A percentile compares a stretch with the other conserved stretches of the same genome.
phyloP scores from a whole-genome alignment of 148 eudicot genomes.

The Vaccinium corymbosum region DNA sequence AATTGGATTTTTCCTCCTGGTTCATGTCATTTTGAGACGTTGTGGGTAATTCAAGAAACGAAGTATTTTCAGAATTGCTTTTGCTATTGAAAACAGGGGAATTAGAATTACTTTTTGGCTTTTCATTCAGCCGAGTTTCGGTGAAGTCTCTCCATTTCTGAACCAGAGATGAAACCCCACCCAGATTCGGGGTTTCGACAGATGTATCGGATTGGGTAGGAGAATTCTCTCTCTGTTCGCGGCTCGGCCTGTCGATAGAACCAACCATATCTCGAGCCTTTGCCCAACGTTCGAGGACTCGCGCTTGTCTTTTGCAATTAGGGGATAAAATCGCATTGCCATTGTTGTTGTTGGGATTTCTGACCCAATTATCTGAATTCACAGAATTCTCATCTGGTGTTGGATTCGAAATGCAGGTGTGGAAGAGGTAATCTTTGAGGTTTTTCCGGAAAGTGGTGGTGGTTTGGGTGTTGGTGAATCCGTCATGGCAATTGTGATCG shows the following conservation, averaged over 20 bases:
- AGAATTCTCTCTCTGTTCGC: conserved; percentile 11
- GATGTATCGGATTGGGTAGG: conserved; percentile 16
- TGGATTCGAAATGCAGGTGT: conserved; percentile 33
- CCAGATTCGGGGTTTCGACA: conserved; percentile 22
- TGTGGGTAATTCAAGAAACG: neutral
- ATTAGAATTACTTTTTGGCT: neutral
- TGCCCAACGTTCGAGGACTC: conserved; percentile 21
- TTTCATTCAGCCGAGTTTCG: conserved; percentile 12
- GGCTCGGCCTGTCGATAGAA: neutral
- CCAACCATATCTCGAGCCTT: conserved; percentile 15
- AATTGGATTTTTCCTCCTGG: neutral
- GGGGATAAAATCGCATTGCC: neutral
- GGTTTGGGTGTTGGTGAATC: conserved; percentile 19
- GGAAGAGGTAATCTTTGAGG: conserved; percentile 33
- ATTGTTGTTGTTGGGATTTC: conserved; percentile 8
- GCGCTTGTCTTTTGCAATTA: neutral
- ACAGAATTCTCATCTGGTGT: conserved; percentile 17
- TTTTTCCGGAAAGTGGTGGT: conserved; percentile 32
- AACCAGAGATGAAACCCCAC: conserved; percentile 70
- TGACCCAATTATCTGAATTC: conserved; percentile 23
- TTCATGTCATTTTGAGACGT: neutral
- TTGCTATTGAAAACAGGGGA: neutral
- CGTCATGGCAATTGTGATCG: conserved; percentile 40
- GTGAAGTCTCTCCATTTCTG: conserved; percentile 50
- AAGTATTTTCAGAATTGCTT: neutral